Conservation (phyloP, 768 basidiomycete species). For the Hericium coralloides region DNA sequence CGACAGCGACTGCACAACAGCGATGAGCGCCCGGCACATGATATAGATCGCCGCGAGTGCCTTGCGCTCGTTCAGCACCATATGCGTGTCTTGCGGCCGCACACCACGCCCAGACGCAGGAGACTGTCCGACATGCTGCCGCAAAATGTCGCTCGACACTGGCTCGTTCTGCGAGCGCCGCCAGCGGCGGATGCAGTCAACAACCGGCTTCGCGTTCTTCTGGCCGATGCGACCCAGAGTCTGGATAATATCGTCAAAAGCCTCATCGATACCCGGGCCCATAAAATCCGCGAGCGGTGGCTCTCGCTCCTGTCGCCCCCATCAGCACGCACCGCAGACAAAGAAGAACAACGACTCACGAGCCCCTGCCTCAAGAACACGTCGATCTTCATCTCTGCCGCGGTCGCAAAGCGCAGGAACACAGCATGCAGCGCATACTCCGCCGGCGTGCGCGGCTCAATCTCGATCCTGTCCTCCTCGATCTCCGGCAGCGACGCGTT, state of each 20-base stretch:
- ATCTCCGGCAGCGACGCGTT: constrained; percentile 35
- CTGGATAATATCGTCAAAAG: constrained; percentile 79
- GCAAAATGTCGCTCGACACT: constrained; percentile 37
- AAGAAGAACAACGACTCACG: constrained; percentile 33
- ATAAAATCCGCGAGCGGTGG: constrained; percentile 57
- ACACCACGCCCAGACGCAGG: constrained; percentile 19
- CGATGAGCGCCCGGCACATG: constrained; percentile 80
- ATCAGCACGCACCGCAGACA: background rate
- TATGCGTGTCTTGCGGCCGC: constrained; percentile 39
- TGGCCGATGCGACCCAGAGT: constrained; percentile 82
- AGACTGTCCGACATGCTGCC: constrained; percentile 38
- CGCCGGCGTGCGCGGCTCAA: constrained; percentile 73
- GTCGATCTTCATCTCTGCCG: constrained; percentile 76
- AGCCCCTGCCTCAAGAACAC: constrained; percentile 57
- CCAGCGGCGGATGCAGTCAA: constrained; percentile 86
- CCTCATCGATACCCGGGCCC: constrained; percentile 62
- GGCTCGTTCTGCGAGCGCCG: constrained; percentile 66
- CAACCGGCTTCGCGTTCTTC: constrained; percentile 73
- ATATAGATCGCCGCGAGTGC: constrained; percentile 83
- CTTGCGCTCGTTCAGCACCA: constrained; percentile 58
- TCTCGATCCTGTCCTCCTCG: constrained; percentile 58
- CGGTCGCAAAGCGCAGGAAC: constrained; percentile 77
- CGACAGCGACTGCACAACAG: constrained; percentile 60
- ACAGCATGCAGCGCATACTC: constrained; percentile 86
- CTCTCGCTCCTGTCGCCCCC: constrained; percentile 50